These are phyloP conservation scores for Trypanosoma congolense DNA, from an alignment of 208 protist genomes.

Conservation along the genomic window DNA sequence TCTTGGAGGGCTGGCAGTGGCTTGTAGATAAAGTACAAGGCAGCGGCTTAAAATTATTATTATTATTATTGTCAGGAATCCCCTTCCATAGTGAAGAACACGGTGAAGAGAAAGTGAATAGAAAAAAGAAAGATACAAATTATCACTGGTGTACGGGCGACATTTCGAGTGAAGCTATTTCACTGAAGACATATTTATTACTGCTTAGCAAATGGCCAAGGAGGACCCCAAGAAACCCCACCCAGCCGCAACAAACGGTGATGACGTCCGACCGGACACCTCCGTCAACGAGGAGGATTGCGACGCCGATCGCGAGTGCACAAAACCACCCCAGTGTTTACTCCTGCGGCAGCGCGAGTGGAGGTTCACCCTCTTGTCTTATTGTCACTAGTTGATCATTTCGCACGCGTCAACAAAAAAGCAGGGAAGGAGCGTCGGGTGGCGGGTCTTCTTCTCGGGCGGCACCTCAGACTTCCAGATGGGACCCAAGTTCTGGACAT, in stretches of 20 bases:
- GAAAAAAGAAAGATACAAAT: no score
- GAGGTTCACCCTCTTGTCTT: constrained; percentile 98
- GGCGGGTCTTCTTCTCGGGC: constrained; percentile 95
- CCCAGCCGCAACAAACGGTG: background rate
- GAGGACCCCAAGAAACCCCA: constrained; percentile 6
- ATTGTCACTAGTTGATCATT: constrained; percentile 99
- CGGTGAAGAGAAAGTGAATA: no score
- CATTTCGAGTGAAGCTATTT: no score
- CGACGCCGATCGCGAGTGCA: constrained; percentile 4
- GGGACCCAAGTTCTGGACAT: constrained; percentile 79
- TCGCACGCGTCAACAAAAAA: constrained; percentile 94
- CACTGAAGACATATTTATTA: no score
- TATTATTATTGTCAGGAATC: no score
- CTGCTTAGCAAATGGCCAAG: constrained; percentile 12
- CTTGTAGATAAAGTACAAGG: no score
- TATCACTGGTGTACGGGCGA: no score
- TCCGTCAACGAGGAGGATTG: constrained; percentile 9
- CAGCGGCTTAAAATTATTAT: no score
- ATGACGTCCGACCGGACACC: constrained; percentile 11
- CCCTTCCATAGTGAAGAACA: no score
- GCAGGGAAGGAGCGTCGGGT: constrained; percentile 93
- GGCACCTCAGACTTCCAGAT: constrained; percentile 45
- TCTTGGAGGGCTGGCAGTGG: no score
- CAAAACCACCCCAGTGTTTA: constrained; percentile 15
- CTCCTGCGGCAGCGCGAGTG: constrained; percentile 72